These are phyloP conservation scores for Aspergillus intermedius DNA, from an alignment of 2,329 filamentous ascomycete genomes.

Conservation along the genomic window DNA sequence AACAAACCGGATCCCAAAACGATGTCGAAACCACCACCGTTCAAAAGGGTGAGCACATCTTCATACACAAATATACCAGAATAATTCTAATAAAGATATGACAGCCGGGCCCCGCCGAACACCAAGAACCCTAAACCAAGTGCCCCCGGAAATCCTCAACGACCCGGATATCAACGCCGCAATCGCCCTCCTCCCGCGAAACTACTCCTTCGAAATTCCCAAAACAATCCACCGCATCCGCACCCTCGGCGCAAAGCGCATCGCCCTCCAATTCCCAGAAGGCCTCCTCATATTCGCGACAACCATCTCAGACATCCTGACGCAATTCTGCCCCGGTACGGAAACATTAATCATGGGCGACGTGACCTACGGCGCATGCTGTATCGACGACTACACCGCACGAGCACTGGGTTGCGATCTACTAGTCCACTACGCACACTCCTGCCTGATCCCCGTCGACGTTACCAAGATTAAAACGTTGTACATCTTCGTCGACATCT, in stretches of 20 bases:
- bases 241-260: slow-evolving; percentile 66
- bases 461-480: slow-evolving; percentile 95
- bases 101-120: slow-evolving; percentile 65
- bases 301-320: slow-evolving; percentile 93
- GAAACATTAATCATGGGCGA: slow-evolving; percentile 98
- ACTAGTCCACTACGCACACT: slow-evolving; percentile 94
- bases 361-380: slow-evolving; percentile 96
- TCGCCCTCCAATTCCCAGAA: slow-evolving; percentile 96
- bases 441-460: slow-evolving; percentile 90
- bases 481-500: slow-evolving; percentile 97
- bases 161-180: slow-evolving; percentile 81
- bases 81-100: too few relatives aligned
- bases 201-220: slow-evolving; percentile 97
- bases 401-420: slow-evolving; percentile 89
- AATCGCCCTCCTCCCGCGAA: slow-evolving; percentile 78
- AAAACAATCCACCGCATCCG: slow-evolving; percentile 96
- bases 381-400: slow-evolving; percentile 97
- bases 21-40: slow-evolving; percentile 56
- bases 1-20: slow-evolving; percentile 54
- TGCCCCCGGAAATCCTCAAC: slow-evolving; percentile 78
- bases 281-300: slow-evolving; percentile 92
- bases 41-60: slow-evolving; percentile 28
- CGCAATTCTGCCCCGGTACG: slow-evolving; percentile 83
- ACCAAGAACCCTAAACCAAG: slow-evolving; percentile 79
- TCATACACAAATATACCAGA: not conserved